Base-by-base conservation (phyloP, 148 eudicot genomes). In the Nepenthes gracilis region DNA sequence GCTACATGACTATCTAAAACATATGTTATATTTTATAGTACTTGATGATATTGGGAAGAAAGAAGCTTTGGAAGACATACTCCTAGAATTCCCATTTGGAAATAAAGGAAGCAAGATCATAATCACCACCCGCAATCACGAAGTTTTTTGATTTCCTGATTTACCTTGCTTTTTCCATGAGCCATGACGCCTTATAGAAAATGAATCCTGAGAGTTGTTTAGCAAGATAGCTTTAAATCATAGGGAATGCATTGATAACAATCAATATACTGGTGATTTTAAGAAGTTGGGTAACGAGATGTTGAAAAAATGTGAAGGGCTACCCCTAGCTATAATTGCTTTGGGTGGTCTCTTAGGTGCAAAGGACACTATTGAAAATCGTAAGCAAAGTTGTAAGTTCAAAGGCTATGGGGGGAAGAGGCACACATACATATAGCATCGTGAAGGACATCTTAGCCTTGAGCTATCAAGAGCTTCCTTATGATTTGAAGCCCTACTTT, bases 261-360 rank as follows among this genome's bases (percentile, higher is more conserved):
- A 12, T 36, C 13, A 23, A 23, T 0, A 23, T 23, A 23, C 23
- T 23, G 23, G 23, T 23, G 23, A 23, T 0, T 23, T 23, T 23
- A 23, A 64, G 48, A 37, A 15, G 2, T 48, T 72, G 2, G 80
- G 70, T 10, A 76, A 56, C 15, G 48, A 68, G 12, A 76, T 76
- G 80, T 11, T 72, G 3, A 37, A 35, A n/a, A 55, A 55, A 38
- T 71, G 75, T 49, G 13, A 56, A 9, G 70, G 66, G 2, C 43
- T 49, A 32, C 62, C 75, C n/a, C 47, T 71, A 58, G 75, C 70
- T 32, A 37, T 71, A 3, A 15, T 64, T 47, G 64, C 69, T n/a
- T 10, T 71, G 43, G 74, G 58, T 14, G 75, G 75, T 33, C 56
- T 71, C 60, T 23, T 71, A n/a, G 54, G 66, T 43, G 55, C 64